phyloP scores from a whole-genome alignment of 805 yeast species.

The Yarrowia phangngaensis region DNA sequence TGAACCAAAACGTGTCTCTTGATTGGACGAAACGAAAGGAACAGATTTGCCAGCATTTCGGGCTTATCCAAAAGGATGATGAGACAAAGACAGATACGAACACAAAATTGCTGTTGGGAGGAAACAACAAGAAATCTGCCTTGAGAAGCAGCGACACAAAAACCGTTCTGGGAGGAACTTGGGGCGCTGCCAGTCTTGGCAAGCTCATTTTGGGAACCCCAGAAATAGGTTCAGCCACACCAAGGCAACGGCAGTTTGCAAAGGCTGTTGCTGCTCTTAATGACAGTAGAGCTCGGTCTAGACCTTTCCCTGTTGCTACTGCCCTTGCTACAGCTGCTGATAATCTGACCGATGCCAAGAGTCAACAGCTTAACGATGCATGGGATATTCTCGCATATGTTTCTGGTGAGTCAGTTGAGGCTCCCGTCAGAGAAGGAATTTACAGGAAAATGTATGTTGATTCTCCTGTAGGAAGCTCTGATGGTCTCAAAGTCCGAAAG shows the following conservation, averaged over 20 bases:
- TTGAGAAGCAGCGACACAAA: too few species aligned
- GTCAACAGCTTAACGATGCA: slow-evolving; percentile 68
- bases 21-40: slow-evolving; percentile 83
- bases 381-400: slow-evolving; percentile 63
- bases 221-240: slow-evolving; percentile 17
- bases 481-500: slow-evolving; percentile 40
- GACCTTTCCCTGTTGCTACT: slow-evolving; percentile 53
- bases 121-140: slow-evolving; percentile 36
- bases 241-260: slow-evolving; percentile 47
- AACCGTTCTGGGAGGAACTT: slow-evolving; percentile 32
- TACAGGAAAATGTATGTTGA: slow-evolving; percentile 35
- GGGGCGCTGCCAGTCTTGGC: slow-evolving; percentile 41
- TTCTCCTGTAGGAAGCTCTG: slow-evolving; percentile 31
- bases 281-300: slow-evolving; percentile 56
- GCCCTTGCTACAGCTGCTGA: slow-evolving; percentile 58
- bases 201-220: slow-evolving; percentile 38
- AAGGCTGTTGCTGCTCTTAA: slow-evolving; percentile 66
- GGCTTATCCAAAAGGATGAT: slow-evolving; percentile 43
- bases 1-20: slow-evolving; percentile 64
- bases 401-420: slow-evolving; percentile 35
- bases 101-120: too few species aligned
- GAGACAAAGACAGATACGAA: slow-evolving; percentile 2
- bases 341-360: slow-evolving; percentile 51
- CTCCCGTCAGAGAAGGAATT: slow-evolving; percentile 34
- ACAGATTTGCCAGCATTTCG: slow-evolving; percentile 68